Evolutionary conservation across 2,329 filamentous ascomycete species (phyloP).

Genomic region (Bipolaris oryzae): DNA sequence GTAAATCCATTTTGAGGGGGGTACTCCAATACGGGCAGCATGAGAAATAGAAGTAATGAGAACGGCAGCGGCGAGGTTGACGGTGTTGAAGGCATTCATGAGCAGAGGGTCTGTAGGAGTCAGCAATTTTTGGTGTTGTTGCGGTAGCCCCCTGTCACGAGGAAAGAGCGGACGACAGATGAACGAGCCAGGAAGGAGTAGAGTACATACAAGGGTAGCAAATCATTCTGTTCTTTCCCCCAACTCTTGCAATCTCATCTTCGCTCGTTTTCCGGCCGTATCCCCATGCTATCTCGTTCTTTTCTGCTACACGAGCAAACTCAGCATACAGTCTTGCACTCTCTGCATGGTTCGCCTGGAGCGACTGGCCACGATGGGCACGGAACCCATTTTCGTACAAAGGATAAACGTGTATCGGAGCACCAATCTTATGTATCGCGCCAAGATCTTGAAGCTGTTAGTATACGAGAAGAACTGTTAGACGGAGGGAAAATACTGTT

Average conservation of each 20-base stretch:
- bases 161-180: neutral
- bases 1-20: slow-evolving; percentile 66
- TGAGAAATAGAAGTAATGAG: slow-evolving; percentile 64
- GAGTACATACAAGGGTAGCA: slow-evolving; percentile 65
- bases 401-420: slow-evolving; percentile 71
- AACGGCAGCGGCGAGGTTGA: slow-evolving; percentile 67
- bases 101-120: slow-evolving; percentile 63
- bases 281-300: slow-evolving; percentile 64
- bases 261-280: slow-evolving; percentile 57
- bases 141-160: neutral
- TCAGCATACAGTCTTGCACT: slow-evolving; percentile 65
- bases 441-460: slow-evolving; percentile 56
- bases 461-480: slow-evolving; percentile 17
- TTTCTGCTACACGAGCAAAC: slow-evolving; percentile 63
- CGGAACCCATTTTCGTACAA: slow-evolving; percentile 70
- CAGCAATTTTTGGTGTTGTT: neutral
- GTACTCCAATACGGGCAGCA: slow-evolving; percentile 62
- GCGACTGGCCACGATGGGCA: slow-evolving; percentile 61
- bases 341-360: slow-evolving; percentile 63
- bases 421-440: slow-evolving; percentile 63
- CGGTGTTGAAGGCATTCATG: slow-evolving; percentile 74
- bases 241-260: slow-evolving; percentile 61
- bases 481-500: slow-evolving; percentile 45
- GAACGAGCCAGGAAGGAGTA: neutral
- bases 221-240: slow-evolving; percentile 68